These are phyloP conservation scores for Musa itinerans DNA, from an alignment of 176 grass and related monocot genomes.

Conservation along the genomic window DNA sequence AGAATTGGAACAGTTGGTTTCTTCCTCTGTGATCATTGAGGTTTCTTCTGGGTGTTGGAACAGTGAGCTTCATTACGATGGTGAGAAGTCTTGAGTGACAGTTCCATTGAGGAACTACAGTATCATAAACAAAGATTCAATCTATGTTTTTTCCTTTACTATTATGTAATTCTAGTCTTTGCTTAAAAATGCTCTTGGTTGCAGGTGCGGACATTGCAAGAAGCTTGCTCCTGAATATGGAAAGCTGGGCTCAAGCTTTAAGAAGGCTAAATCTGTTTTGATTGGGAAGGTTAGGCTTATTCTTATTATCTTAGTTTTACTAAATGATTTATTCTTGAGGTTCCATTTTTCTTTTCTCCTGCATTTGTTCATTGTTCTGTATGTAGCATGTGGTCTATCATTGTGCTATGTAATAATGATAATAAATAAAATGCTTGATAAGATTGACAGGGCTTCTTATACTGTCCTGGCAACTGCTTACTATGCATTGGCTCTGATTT, in stretches of 20 bases:
- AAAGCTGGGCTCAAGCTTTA: constrained; percentile 82
- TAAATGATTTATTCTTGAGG: background rate
- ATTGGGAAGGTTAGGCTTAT: constrained; percentile 67
- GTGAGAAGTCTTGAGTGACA: background rate
- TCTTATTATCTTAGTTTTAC: background rate
- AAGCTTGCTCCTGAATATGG: constrained; percentile 98
- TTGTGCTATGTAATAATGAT: background rate
- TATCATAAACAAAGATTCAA: background rate
- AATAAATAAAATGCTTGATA: background rate
- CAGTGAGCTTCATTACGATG: background rate
- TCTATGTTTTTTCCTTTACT: background rate
- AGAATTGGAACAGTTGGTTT: background rate
- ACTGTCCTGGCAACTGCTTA: background rate
- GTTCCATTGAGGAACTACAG: background rate
- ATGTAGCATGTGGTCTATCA: background rate
- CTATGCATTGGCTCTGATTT: constrained; percentile 2
- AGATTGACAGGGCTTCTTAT: background rate
- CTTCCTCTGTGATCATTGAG: background rate
- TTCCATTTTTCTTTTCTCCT: background rate
- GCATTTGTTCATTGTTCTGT: background rate
- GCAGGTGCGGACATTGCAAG: constrained; percentile 97
- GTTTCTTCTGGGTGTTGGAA: background rate
- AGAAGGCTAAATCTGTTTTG: constrained; percentile 82
- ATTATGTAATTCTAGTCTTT: background rate
- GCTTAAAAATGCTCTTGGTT: constrained; percentile 5